Base-by-base conservation (phyloP, 176 grass and related monocot genomes). In the Luzula sylvatica region DNA sequence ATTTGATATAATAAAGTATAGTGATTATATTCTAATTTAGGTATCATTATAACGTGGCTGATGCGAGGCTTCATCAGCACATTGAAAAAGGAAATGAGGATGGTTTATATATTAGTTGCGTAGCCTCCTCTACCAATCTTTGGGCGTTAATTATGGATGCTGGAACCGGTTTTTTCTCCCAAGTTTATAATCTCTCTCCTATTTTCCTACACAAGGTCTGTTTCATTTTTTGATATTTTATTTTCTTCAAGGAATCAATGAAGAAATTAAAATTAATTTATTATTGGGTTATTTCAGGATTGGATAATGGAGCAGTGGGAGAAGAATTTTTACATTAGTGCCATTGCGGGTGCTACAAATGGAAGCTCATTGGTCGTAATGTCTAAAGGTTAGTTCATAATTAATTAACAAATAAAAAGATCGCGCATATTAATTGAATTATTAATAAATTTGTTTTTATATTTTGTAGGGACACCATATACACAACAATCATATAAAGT, bases 251-350 rank as follows among this genome's bases (percentile, higher is more conserved):
- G 7, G 18, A 28, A 15, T 2, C 40, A 15, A 20, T 21, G 38
- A 29, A 56, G 18, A 51, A 29, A 38, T 23, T 3, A 9, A 9
- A 55, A 4, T 20, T 16, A 29, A 12, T 56, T 56, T n/a, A 21
- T 19, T 6, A 22, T 41, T 59, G 13, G 53, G 55, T 25, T 55
- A 73, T 72, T 28, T 44, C 38, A 95, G 89, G 89, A 95, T 73
- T 95, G 89, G 89, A 95, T 88, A 66, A 88, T 95, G 89, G 89
- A 88, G 50, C 83, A 85, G 44, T 95, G 89, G 89, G 89, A 95
- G 67, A 82, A 95, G 72, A 95, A 95, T 51, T 95, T 72, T 68
- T 95, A 95, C 63, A 95, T 95, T 53, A 95, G 80, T 61, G 76
- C 89, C 38, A 88, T 95, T 84, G 80, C 89, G 52, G 89, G 89